Conservation (phyloP, 2,329 filamentous ascomycete species). For the Pseudogymnoascus sp. region DNA sequence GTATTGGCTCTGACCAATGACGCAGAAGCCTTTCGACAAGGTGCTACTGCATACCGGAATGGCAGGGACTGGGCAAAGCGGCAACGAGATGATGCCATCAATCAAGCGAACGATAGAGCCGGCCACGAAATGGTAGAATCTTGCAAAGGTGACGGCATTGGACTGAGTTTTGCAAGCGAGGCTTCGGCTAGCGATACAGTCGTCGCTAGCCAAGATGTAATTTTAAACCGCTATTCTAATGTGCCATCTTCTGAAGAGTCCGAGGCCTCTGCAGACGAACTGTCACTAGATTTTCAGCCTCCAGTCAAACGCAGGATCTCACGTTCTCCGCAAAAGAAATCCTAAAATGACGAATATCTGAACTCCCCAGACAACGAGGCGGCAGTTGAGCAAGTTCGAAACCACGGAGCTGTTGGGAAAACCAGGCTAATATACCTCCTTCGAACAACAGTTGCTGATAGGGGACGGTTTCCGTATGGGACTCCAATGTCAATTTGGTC, state of each 20-base stretch:
- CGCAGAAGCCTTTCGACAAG: slow-evolving; percentile 27
- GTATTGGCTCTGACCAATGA: slow-evolving; percentile 25
- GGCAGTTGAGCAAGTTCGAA: not conserved
- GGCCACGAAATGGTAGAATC: slow-evolving; percentile 23
- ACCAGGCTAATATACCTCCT: not conserved
- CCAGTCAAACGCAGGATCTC: not conserved
- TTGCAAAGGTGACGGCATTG: not conserved
- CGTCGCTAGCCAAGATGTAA: not conserved
- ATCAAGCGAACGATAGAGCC: not conserved
- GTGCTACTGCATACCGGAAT: slow-evolving; percentile 34
- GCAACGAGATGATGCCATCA: slow-evolving; percentile 31
- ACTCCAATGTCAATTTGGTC: too few relatives aligned
- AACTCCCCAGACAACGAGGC: not conserved
- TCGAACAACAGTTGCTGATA: not conserved
- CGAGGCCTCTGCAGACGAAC: not conserved
- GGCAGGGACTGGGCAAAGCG: slow-evolving; percentile 30
- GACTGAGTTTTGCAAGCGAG: not conserved
- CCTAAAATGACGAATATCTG: not conserved
- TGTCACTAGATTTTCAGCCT: not conserved
- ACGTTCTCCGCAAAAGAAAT: not conserved
- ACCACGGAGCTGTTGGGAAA: not conserved
- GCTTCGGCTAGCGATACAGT: not conserved
- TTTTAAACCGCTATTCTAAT: not conserved
- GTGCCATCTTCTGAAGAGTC: not conserved
- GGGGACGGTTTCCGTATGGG: too few relatives aligned